Evolutionary conservation across 2,329 filamentous ascomycete genomes (phyloP), one percentile per base, ranked within the genome.

Genomic region (Oidium heveae): DNA sequence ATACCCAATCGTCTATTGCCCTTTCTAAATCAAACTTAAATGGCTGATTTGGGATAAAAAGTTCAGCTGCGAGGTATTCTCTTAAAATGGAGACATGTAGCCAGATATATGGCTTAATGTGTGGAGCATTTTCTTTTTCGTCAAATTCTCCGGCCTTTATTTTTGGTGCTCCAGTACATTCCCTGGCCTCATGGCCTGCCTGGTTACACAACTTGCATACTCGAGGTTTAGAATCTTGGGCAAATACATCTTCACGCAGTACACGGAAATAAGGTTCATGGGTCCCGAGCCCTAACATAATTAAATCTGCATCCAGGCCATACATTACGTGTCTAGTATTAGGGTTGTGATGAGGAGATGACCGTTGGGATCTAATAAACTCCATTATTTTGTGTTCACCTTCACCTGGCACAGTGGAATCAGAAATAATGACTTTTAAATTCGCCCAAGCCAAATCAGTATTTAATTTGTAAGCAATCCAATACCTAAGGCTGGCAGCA

Each of bases 311-410:
- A 71, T 98, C 91, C 60, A 98, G 74, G 52, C 91, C 91, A 66
- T 98, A 98, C 58, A 98, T 95, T 63, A 98, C 93, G 69, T 98
- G 91, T 57, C 85, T 84, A 22, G 91, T 96, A 67, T 98, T 96
- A 24, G 91, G 91, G 64, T 98, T 82, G 67, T 98, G 87, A 59
- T 93, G 82, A 5, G 88, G 82, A 54, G 86, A 91, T 52, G 84
- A 79, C 63, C 91, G 80, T 68, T 98, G 93, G 39, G 89, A 94
- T 63, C 91, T 82, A 60, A 98, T 79, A 66, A 96, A 98, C 61
- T 91, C 82, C 91, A 98, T 98, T 65, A 98, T 96, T 69, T 98
- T 98, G 68, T 98, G 91, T 70, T 98, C 91, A 66, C 91, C 91
- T 70, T 98, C 91, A 65, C 91, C 91, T 55, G 91, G 91, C 41